Evolutionary conservation across 441 rosid genomes (phyloP).

Genomic region (Gossypium davidsonii): DNA sequence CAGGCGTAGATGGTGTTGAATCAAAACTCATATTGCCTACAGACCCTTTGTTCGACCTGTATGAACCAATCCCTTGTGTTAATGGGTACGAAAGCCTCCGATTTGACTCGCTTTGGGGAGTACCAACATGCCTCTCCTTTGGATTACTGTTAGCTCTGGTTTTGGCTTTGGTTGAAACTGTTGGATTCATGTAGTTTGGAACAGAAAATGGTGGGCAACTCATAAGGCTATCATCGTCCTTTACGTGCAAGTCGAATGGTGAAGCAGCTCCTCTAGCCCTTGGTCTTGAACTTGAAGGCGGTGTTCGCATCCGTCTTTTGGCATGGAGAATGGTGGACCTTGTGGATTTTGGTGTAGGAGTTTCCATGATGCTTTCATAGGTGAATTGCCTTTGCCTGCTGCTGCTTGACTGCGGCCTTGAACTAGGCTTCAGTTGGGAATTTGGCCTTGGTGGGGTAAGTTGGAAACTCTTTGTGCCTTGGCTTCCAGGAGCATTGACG

Average conservation of each 20-base stretch:
- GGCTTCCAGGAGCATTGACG: constrained; percentile 28
- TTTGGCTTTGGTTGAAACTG: constrained; percentile 77
- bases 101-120: constrained; percentile 56
- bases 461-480: constrained; percentile 36
- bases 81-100: constrained; percentile 73
- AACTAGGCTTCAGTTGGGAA: constrained; percentile 53
- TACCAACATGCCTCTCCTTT: constrained; percentile 63
- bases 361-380: constrained; percentile 44
- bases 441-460: constrained; percentile 51
- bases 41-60: constrained; percentile 59
- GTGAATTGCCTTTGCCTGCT: constrained; percentile 31
- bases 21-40: constrained; percentile 69
- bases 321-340: constrained; percentile 48
- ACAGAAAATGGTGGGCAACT: constrained; percentile 92
- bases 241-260: constrained; percentile 48
- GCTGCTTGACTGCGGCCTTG: constrained; percentile 51
- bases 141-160: constrained; percentile 68
- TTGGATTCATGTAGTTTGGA: constrained; percentile 86
- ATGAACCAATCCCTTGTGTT: constrained; percentile 53
- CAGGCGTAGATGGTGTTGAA: constrained; percentile 70
- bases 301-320: constrained; percentile 42
- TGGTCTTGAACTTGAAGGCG: constrained; percentile 34
- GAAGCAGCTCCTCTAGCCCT: constrained; percentile 53
- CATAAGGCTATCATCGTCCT: constrained; percentile 80
- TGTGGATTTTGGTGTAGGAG: constrained; percentile 66